Evolutionary conservation across 2,329 filamentous ascomycete species (phyloP), one percentile per base, ranked within the genome.

Genomic region (Diplodia corticola): DNA sequence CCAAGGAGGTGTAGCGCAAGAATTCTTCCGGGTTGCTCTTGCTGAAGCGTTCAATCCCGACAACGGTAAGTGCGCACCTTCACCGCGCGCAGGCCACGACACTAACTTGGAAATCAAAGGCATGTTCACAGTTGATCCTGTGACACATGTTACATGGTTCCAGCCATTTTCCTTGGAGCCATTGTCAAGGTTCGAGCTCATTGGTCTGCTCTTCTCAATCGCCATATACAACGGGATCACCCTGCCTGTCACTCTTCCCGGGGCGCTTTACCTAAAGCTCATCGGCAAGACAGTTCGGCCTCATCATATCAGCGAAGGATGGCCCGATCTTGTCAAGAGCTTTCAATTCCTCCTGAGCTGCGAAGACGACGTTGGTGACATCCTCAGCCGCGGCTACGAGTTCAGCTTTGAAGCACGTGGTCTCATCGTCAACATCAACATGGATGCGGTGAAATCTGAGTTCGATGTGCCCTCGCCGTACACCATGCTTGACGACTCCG

Each of bases 201-300:
- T 97, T 35, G 95, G 95, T 1, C 79, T 97, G 12, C 80, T 98
- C n/a, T 84, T 97, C 69, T 96, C 91, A 1, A 83, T 99, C 20
- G 95, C 95, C 5, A 81, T 98, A 4, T 97, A 95, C 79, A 99
- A 99, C 70, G 94, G 94, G 1, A 83, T 98, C 26, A 97, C 93
- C 0, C 82, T 99, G 0, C 95, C 95, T 0, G 85, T 98, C 49
- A 96, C 90, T 1, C 95, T 99, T 68, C 95, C 95, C 0, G 85
- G 87, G 66, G 91, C 89, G 0, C 84, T 99, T 3, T 99, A 99
- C 78, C 85, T 88, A 63, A 91, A 91, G 71, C 83, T 98, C 0
- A 82, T 96, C 0, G 87, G 86, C 9, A 82, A 89, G 67, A 87
- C 88, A 9, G 87, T 91, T 17, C 85, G 89, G 66, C 80, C 95